Evolutionary conservation across 1,139 yeast genomes (phyloP), one percentile per base, ranked within the genome.

Genomic region (Geotrichum fermentans): DNA sequence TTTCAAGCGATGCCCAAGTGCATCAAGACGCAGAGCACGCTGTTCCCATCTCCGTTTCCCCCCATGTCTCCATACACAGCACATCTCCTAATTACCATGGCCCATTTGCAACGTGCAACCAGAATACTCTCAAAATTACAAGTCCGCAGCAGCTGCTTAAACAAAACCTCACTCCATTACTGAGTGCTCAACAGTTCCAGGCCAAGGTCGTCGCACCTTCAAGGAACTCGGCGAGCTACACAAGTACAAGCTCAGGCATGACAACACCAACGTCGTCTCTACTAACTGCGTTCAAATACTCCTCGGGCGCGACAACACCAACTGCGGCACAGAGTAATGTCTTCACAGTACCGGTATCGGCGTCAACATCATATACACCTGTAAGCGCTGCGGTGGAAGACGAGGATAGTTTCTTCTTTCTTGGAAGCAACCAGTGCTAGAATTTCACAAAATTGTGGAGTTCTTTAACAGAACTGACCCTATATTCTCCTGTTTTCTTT

Each of bases 401-500:
- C 18, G 32, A 26, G 3, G 21, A 16, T 8, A 8, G 28, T 11
- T 38, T 38, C 16, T 38, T 14, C 41, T 38, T 38, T 26, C 33
- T 38, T 2, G 41, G 41, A 24, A 38, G 41, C 33, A 38, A 38
- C 21, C 41, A 38, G 22, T 38, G 4, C 14, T 38, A 17, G 21
- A 13, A 26, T 10, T 18, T 3, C 18, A 10, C 16, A 11, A n/a
- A n/a, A 11, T 33, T 33, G 4, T 33, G n/a, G n/a, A n/a, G n/a
- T n/a, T n/a, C n/a, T n/a, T n/a, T n/a, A n/a, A n/a, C n/a, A n/a
- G n/a, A n/a, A n/a, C n/a, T 4, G 20, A 2, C 10, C 18, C 16
- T 33, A 2, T 36, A 13, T 24, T 37, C 17, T 21, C 17, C 32
- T 11, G 10, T 17, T 24, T 6, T n/a, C 13, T 21, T 16, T 38